These are phyloP conservation scores for Saksenaea vasiformis DNA, from an alignment of 371 early-diverging fungal species.

Conservation along the genomic window DNA sequence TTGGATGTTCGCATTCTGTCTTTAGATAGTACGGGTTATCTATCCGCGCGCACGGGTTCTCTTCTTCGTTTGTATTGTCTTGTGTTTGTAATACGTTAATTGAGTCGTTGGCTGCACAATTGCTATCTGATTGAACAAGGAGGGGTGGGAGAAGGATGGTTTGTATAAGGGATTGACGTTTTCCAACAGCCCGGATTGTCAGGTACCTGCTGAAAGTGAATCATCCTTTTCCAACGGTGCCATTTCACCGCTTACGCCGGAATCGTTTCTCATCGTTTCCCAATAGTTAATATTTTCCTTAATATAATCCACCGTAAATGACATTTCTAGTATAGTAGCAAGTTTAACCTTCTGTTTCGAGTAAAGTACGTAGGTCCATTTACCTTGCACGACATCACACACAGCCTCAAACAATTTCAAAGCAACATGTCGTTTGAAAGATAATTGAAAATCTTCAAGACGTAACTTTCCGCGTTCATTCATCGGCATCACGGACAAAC, in stretches of 20 bases:
- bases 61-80: background rate
- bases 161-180: background rate
- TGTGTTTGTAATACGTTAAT: background rate
- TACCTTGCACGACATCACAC: slow-evolving; percentile 33
- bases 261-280: slow-evolving; percentile 29
- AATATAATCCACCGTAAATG: slow-evolving; percentile 38
- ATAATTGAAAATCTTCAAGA: slow-evolving; percentile 43
- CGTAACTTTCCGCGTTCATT: slow-evolving; percentile 42
- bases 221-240: background rate
- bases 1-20: background rate
- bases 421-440: slow-evolving; percentile 41
- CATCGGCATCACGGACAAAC: slow-evolving; percentile 42
- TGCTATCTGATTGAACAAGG: background rate
- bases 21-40: background rate
- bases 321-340: slow-evolving; percentile 32
- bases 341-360: slow-evolving; percentile 27
- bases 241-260: slow-evolving; percentile 11
- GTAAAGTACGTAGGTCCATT: slow-evolving; percentile 11
- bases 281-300: slow-evolving; percentile 35
- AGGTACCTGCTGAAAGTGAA: background rate
- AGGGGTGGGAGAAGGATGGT: background rate
- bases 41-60: background rate
- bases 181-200: background rate
- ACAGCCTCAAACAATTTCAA: slow-evolving; percentile 39
- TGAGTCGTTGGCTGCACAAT: background rate